Evolutionary conservation across 148 eudicot species (phyloP).

Genomic region (Diospyros lotus): DNA sequence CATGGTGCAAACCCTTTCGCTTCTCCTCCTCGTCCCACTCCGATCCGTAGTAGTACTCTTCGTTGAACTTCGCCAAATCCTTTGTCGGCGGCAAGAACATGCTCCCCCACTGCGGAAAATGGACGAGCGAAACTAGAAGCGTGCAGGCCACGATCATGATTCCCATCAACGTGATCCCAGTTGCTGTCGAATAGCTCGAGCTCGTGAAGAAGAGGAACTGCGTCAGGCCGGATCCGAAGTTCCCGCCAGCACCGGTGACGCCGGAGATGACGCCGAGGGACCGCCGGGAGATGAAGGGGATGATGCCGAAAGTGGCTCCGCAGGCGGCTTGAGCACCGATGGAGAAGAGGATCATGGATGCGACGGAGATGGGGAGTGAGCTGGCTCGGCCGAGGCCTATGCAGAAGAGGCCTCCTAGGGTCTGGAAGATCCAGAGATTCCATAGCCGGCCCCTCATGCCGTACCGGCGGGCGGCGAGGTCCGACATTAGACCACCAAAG

Average conservation of each 20-base stretch:
- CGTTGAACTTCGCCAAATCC: constrained; percentile 2
- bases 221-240: constrained; percentile 22
- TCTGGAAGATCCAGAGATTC: constrained; percentile 15
- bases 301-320: constrained; percentile 24
- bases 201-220: constrained; percentile 20
- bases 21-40: constrained; percentile 31
- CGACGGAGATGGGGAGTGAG: constrained; percentile 1
- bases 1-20: constrained; percentile 21
- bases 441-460: constrained; percentile 34
- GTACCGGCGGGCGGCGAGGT: constrained; percentile 20
- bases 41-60: constrained; percentile 22
- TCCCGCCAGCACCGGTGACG: constrained; percentile 22
- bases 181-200: constrained; percentile 1
- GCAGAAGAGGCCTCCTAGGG: constrained; percentile 18
- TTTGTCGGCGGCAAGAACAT: constrained; percentile 29
- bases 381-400: constrained; percentile 7
- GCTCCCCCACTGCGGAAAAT: constrained; percentile 42
- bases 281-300: constrained; percentile 23
- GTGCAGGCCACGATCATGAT: constrained; percentile 23
- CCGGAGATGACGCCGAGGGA: constrained; percentile 18
- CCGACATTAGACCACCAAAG: constrained; percentile 31
- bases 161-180: constrained; percentile 24
- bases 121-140: constrained; percentile 11
- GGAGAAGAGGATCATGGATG: constrained; percentile 22
- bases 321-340: constrained; percentile 25